Base-by-base conservation (phyloP, 1,139 yeast genomes). In the Saccharomyces hybrid region DNA sequence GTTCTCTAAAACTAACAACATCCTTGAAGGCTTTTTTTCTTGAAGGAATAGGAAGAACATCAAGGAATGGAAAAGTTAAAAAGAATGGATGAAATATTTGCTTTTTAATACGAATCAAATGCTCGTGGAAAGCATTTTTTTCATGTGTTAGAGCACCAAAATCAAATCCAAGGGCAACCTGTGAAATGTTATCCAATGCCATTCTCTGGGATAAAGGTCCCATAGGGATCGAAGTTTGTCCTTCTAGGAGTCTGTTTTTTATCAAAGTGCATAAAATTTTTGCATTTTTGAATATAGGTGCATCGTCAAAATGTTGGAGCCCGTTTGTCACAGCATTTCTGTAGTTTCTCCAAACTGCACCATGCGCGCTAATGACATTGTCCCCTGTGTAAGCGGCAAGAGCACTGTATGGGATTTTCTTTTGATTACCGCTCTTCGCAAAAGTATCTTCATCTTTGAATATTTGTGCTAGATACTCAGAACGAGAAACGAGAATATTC, bases 351-450 rank as follows among this genome's bases (percentile, higher is more conserved):
- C 87, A 82, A 14, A 66, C 63, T 2, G 67, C 65, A 0, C 84
- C 84, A 62, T 81, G 84, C 0, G 85, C 79, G 60, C 85, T 81
- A 29, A 82, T 82, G 2, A 82, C 73, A 62, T 82, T 82, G 57
- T 82, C 85, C 0, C 87, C 87, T 0, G 85, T 80, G 58, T 82
- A 82, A 8, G 73, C 72, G 0, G 85, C 77, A 41, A 82, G 63
- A 1, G 81, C 79, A 7, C 85, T 76, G 54, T 78, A 72, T 0
- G 86, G 85, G 14, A 81, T 81, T 61, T 82, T 82, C 51, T 73
- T 71, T 41, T 81, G 84, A 56, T 82, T 82, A 0, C 87, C 87
- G 61, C 84, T 80, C 59, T 82, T 82, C 3, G 80, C 79, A 66
- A 74, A 82, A 0, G 73, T 66, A 27, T 74, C 71, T 55, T 80